Conservation (phyloP, 2,329 filamentous ascomycete species). For the Teratosphaeria nubilosa region DNA sequence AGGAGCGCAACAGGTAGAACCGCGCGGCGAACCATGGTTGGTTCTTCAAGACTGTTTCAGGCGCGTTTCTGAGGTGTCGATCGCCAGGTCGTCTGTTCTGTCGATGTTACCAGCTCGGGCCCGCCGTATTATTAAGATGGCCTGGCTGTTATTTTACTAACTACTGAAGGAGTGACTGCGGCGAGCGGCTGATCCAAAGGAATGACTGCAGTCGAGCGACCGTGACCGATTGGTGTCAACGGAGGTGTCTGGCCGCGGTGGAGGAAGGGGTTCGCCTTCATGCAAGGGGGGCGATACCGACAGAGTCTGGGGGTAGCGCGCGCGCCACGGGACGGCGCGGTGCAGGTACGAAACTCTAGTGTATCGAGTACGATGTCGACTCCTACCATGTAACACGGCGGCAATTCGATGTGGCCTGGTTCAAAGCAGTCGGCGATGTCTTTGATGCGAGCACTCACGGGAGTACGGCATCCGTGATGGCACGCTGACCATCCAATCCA, state of each 20-base stretch:
- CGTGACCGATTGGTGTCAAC: not conserved
- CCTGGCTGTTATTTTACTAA: not conserved
- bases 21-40: slow-evolving; percentile 10
- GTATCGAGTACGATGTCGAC: too few species aligned
- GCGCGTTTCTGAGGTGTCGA: not conserved
- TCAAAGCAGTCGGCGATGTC: not conserved
- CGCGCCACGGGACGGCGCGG: not conserved
- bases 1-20: slow-evolving; percentile 16
- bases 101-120: not conserved
- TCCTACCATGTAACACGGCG: too few species aligned
- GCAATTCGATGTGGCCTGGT: not conserved
- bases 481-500: not conserved
- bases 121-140: not conserved
- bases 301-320: not conserved
- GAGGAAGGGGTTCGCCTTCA: not conserved
- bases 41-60: not conserved
- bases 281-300: not conserved
- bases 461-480: not conserved
- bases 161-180: not conserved
- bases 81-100: not conserved
- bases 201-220: not conserved
- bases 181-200: not conserved
- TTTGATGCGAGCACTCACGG: not conserved
- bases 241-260: not conserved
- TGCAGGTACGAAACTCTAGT: not conserved